Conservation (phyloP, 2,329 filamentous ascomycete species). For the Leptographium flavum region DNA sequence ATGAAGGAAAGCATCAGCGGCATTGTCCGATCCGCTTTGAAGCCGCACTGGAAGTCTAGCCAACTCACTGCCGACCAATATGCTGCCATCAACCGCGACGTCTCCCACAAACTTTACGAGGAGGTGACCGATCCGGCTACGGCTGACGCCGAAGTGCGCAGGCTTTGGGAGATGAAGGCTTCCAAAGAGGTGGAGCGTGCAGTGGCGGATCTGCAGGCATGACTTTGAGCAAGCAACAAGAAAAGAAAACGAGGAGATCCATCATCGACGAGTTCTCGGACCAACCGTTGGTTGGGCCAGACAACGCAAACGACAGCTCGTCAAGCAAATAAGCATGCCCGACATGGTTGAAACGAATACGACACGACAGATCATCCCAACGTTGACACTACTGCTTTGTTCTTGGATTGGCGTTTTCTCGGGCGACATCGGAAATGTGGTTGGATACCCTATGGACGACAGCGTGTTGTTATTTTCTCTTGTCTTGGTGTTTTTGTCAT, state of each 20-base stretch:
- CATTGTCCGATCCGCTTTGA: conserved; percentile 72
- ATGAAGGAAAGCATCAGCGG: conserved; percentile 81
- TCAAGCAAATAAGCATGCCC: background rate
- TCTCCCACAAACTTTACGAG: conserved; percentile 80
- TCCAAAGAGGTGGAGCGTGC: conserved; percentile 66
- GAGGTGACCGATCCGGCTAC: conserved; percentile 38
- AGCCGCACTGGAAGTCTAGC: conserved; percentile 68
- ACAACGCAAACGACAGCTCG: background rate
- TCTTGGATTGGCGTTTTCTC: conserved; percentile 2
- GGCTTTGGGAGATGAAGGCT: conserved; percentile 63
- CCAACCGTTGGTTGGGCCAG: background rate
- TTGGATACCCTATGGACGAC: conserved; percentile 2
- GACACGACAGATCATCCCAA: conserved; percentile 8
- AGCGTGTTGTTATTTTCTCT: background rate
- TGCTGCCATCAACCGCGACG: conserved; percentile 76
- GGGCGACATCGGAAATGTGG: conserved; percentile 3
- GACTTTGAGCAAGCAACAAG: conserved; percentile 22
- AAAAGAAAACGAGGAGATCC: conserved; percentile 50
- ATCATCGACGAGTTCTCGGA: background rate
- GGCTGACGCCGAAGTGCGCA: conserved; percentile 51
- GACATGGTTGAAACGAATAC: conserved; percentile 8
- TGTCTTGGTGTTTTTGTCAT: background rate
- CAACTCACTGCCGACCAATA: conserved; percentile 81
- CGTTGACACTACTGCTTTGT: conserved; percentile 1
- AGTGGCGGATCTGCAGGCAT: conserved; percentile 41